phyloP scores from a whole-genome alignment of 768 basidiomycete species.

The Russula virescens region DNA sequence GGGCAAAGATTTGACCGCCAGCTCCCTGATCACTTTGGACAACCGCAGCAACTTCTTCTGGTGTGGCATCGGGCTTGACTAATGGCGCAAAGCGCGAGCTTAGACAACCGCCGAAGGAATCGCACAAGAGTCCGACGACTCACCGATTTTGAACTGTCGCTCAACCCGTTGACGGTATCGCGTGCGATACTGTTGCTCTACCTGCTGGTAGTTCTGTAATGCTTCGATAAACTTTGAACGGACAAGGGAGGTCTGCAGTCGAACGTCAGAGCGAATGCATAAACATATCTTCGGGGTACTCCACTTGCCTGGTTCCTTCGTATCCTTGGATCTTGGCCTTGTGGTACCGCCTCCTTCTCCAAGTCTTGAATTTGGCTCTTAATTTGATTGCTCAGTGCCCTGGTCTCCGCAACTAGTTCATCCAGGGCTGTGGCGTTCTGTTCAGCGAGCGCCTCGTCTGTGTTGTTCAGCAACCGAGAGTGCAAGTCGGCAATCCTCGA shows the following conservation, averaged over 20 bases:
- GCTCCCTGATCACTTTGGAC: constrained; percentile 75
- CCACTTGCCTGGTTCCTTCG: constrained; percentile 66
- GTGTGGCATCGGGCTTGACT: constrained; percentile 92
- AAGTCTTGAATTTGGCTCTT: constrained; percentile 70
- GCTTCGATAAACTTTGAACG: constrained; percentile 68
- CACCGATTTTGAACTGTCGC: constrained; percentile 83
- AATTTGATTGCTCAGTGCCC: constrained; percentile 58
- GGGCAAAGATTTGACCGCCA: constrained; percentile 75
- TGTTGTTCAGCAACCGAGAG: constrained; percentile 67
- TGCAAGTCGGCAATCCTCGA: constrained; percentile 65
- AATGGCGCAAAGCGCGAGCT: neutral
- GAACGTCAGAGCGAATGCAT: neutral
- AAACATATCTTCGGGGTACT: neutral
- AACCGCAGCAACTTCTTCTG: constrained; percentile 82
- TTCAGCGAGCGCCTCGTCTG: constrained; percentile 61
- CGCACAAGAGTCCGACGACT: constrained; percentile 22
- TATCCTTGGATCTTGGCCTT: constrained; percentile 65
- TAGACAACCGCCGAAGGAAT: neutral
- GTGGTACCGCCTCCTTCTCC: constrained; percentile 55
- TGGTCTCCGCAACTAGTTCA: constrained; percentile 65
- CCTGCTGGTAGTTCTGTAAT: constrained; percentile 77
- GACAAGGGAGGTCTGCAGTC: constrained; percentile 24
- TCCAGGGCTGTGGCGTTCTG: constrained; percentile 59
- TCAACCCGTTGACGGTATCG: constrained; percentile 80
- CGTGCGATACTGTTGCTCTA: constrained; percentile 72